A percentile compares a stretch with the other conserved stretches of the same genome.
phyloP scores from a whole-genome alignment of 2,329 filamentous ascomycete genomes.

The Ophiostoma pallidulum region DNA sequence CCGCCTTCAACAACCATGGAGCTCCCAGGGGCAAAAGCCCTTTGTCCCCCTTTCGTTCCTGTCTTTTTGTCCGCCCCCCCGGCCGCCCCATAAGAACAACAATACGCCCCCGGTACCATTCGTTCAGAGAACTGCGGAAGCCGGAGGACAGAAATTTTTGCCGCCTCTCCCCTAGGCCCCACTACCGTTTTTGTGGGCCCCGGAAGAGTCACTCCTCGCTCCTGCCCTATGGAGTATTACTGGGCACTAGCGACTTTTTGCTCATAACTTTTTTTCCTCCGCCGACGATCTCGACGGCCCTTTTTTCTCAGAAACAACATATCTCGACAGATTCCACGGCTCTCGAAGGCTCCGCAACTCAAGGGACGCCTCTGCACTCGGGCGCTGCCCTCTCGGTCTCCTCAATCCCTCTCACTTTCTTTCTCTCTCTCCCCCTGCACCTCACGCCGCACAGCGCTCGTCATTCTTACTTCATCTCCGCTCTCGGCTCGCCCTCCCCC shows the following conservation, averaged over 20 bases:
- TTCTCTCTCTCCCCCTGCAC: background rate
- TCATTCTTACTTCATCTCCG: too few relatives aligned
- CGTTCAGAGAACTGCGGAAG: conserved; percentile 1
- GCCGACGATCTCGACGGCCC: background rate
- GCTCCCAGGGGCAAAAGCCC: background rate
- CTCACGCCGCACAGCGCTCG: too few relatives aligned
- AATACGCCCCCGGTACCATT: too few relatives aligned
- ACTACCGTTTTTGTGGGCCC: conserved; percentile 5
- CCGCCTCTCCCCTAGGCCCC: background rate
- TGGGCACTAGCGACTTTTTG: too few relatives aligned
- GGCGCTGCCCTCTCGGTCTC: conserved; percentile 46
- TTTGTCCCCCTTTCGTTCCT: background rate
- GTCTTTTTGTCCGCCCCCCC: too few relatives aligned
- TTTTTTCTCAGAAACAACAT: background rate
- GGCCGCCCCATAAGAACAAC: too few relatives aligned
- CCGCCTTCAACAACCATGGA: background rate
- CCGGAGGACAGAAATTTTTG: conserved; percentile 1
- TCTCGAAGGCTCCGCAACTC: conserved; percentile 29
- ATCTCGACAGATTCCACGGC: background rate
- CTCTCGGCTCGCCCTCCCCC: background rate
- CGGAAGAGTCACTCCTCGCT: conserved; percentile 6
- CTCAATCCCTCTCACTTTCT: background rate
- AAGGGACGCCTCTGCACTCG: conserved; percentile 62
- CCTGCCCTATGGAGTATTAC: too few relatives aligned
- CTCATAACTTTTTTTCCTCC: background rate